Evolutionary conservation across 352 stramenopile genomes (phyloP).

Genomic region (Pythium scleroteichum): DNA sequence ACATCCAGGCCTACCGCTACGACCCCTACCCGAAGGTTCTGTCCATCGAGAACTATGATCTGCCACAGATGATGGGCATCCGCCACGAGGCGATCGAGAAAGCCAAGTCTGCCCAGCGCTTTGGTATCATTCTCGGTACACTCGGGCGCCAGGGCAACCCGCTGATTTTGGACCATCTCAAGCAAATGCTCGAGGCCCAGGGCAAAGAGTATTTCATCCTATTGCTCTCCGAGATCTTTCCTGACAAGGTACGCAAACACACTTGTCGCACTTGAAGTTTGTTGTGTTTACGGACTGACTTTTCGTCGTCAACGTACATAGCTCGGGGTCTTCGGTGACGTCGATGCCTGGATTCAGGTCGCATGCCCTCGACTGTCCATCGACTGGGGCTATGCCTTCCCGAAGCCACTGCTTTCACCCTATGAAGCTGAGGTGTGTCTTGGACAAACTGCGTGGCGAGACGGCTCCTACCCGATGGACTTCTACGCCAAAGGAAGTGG

Average conservation of each 20-base stretch:
- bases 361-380: conserved; percentile 98
- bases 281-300: conserved; percentile 1
- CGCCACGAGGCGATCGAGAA: conserved; percentile 80
- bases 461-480: conserved; percentile 98
- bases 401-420: conserved; percentile 94
- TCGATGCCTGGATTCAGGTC: conserved; percentile 99
- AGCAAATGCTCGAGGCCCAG: conserved; percentile 76
- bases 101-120: conserved; percentile 83
- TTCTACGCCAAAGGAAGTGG: conserved; percentile 97
- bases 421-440: conserved; percentile 98
- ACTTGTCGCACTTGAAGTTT: not conserved
- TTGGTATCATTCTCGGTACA: conserved; percentile 98
- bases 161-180: conserved; percentile 94
- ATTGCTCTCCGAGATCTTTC: conserved; percentile 97
- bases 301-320: conserved; percentile 28
- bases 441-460: conserved; percentile 83
- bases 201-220: conserved; percentile 95
- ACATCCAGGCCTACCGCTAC: conserved; percentile 95
- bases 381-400: conserved; percentile 98
- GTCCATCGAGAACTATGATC: conserved; percentile 97
- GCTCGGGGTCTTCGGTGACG: conserved; percentile 82
- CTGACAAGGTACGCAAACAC: conserved; percentile 60
- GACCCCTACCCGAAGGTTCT: conserved; percentile 99
- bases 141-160: conserved; percentile 98
- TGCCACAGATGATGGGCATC: conserved; percentile 94